These are phyloP conservation scores for Malassezia dermatis DNA, from an alignment of 1,284 basidiomycete species.

Conservation along the genomic window DNA sequence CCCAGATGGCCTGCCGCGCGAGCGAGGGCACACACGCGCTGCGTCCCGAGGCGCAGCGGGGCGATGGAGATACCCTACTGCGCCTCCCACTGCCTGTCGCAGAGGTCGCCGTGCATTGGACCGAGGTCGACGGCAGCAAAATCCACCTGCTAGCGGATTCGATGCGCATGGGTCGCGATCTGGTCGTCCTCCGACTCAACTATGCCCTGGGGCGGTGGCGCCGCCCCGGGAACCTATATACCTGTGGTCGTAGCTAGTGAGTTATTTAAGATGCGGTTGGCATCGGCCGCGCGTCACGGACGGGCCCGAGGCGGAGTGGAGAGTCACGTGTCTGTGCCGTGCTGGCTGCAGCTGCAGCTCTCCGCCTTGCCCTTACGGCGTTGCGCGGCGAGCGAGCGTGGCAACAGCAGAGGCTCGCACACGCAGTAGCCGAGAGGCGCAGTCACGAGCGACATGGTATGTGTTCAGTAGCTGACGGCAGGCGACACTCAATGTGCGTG, in stretches of 20 bases:
- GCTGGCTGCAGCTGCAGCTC: neutral
- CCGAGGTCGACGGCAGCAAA: conserved; percentile 82
- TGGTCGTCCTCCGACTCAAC: conserved; percentile 72
- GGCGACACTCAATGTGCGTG: conserved; percentile 55
- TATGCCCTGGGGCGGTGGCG: conserved; percentile 60
- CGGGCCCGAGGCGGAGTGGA: neutral
- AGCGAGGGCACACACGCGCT: conserved; percentile 5
- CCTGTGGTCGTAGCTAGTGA: neutral
- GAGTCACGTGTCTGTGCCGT: conserved; percentile 5
- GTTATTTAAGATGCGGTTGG: neutral
- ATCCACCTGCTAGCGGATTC: conserved; percentile 72
- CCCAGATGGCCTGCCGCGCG: conserved; percentile 47
- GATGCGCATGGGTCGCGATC: conserved; percentile 74
- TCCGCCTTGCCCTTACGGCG: neutral
- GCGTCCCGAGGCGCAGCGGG: conserved; percentile 4
- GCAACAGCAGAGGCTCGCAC: neutral
- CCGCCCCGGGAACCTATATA: conserved; percentile 1
- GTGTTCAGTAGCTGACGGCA: neutral
- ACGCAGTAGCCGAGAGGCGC: neutral
- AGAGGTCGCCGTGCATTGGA: conserved; percentile 81
- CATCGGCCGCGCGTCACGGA: neutral
- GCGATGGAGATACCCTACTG: conserved; percentile 48
- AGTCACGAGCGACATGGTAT: conserved; percentile 6
- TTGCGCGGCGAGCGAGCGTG: neutral
- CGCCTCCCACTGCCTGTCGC: conserved; percentile 59